Conservation (phyloP, 352 stramenopile genomes). For the Peronospora farinosa region DNA sequence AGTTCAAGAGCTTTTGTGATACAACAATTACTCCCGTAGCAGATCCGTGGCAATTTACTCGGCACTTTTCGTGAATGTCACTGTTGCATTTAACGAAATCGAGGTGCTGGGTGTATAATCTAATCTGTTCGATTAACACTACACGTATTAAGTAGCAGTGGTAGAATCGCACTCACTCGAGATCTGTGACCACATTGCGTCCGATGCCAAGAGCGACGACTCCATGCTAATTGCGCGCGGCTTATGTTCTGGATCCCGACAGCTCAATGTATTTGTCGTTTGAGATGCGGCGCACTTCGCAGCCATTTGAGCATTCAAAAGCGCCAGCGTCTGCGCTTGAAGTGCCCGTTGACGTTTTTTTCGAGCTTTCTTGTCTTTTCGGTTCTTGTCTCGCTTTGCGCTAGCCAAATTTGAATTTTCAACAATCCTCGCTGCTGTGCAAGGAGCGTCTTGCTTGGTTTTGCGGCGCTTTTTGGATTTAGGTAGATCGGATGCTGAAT, state of each 20-base stretch:
- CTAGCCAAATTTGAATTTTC: not conserved
- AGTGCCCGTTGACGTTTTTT: conserved; percentile 16
- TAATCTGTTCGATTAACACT: no score
- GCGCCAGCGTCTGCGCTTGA: conserved; percentile 9
- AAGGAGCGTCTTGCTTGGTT: not conserved
- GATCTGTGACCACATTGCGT: conserved; percentile 65
- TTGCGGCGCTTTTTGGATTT: conserved; percentile 15
- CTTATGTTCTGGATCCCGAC: conserved; percentile 16
- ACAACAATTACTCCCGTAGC: not conserved
- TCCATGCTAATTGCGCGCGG: conserved; percentile 63
- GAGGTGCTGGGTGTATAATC: no score
- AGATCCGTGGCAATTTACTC: no score
- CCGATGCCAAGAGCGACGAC: conserved; percentile 48
- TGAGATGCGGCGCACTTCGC: not conserved
- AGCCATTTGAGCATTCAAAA: conserved; percentile 2
- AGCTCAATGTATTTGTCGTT: conserved; percentile 5
- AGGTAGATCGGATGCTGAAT: not conserved
- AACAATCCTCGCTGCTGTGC: not conserved
- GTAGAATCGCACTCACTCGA: conserved; percentile 27
- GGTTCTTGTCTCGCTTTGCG: not conserved
- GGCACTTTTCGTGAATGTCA: no score
- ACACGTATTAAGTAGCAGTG: no score
- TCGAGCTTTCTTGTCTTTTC: conserved; percentile 2
- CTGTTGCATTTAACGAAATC: no score
- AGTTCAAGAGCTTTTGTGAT: not conserved